phyloP scores from a whole-genome alignment of 78 protist species.

The Dictyostelium citrinum region DNA sequence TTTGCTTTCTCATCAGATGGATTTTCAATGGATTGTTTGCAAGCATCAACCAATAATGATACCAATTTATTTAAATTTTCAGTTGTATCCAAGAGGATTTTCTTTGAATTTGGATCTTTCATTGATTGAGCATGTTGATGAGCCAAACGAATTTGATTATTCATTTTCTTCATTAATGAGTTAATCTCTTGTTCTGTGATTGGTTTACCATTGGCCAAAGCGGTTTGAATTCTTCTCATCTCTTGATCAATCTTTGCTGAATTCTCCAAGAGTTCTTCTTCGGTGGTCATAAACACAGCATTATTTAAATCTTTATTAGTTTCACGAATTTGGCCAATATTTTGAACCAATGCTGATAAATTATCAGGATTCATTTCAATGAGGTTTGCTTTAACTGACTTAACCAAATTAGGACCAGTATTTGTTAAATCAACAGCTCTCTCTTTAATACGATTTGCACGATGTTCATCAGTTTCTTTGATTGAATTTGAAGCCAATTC shows the following conservation, averaged over 20 bases:
- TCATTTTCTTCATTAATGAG: slow-evolving; percentile 29
- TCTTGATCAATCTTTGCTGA: slow-evolving; percentile 70
- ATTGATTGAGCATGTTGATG: slow-evolving; percentile 50
- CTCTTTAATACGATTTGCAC: slow-evolving; percentile 32
- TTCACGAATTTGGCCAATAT: slow-evolving; percentile 16
- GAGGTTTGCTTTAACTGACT: slow-evolving; percentile 30
- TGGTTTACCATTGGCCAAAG: slow-evolving; percentile 30
- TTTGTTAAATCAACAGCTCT: slow-evolving; percentile 31
- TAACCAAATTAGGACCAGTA: slow-evolving; percentile 45
- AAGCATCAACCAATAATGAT: slow-evolving; percentile 32
- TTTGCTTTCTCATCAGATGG: slow-evolving; percentile 8
- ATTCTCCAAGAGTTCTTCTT: slow-evolving; percentile 59
- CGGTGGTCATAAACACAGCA: slow-evolving; percentile 45
- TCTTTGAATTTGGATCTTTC: slow-evolving; percentile 48
- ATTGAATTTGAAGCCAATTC: background rate
- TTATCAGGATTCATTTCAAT: slow-evolving; percentile 4
- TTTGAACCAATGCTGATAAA: slow-evolving; percentile 2
- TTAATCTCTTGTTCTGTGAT: slow-evolving; percentile 24
- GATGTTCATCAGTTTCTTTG: background rate
- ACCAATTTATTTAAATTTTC: slow-evolving; percentile 16
- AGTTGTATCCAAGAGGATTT: slow-evolving; percentile 24
- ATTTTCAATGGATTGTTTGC: slow-evolving; percentile 1
- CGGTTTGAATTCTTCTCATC: slow-evolving; percentile 34
- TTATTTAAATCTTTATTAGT: slow-evolving; percentile 39
- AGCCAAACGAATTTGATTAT: slow-evolving; percentile 53